Evolutionary conservation across 768 basidiomycete species (phyloP).

Genomic region (Suillus tomentosus): DNA sequence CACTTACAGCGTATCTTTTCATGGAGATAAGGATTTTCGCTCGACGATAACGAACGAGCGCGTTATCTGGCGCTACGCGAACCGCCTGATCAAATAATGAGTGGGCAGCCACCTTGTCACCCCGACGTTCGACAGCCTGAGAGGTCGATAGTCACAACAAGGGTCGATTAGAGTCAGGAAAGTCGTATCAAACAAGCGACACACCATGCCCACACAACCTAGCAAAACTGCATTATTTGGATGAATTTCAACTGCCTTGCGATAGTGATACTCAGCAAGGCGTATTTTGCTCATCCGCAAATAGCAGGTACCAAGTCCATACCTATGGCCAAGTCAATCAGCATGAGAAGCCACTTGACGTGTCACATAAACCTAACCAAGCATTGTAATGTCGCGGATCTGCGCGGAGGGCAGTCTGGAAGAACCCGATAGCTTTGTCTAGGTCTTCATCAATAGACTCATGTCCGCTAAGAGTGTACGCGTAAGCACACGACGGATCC

Average conservation of each 20-base stretch:
- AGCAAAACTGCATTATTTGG: slow-evolving; percentile 94
- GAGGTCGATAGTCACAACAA: slow-evolving; percentile 17
- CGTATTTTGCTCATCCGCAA: slow-evolving; percentile 91
- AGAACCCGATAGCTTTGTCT: slow-evolving; percentile 89
- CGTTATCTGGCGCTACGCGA: slow-evolving; percentile 79
- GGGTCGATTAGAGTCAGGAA: slow-evolving; percentile 13
- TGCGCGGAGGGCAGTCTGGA: slow-evolving; percentile 87
- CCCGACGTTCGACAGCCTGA: slow-evolving; percentile 88
- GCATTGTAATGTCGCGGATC: slow-evolving; percentile 97
- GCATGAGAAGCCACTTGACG: slow-evolving; percentile 11
- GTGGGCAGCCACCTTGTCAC: slow-evolving; percentile 75
- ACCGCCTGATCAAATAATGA: slow-evolving; percentile 82
- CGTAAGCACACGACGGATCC: slow-evolving; percentile 90
- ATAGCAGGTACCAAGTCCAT: slow-evolving; percentile 97
- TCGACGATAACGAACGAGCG: slow-evolving; percentile 91
- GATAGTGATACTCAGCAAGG: slow-evolving; percentile 95
- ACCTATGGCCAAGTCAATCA: slow-evolving; percentile 60
- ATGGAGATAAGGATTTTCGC: slow-evolving; percentile 88
- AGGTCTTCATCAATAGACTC: slow-evolving; percentile 96
- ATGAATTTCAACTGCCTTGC: slow-evolving; percentile 89
- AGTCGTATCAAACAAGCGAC: slow-evolving; percentile 39
- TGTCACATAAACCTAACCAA: slow-evolving; percentile 60
- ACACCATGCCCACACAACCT: slow-evolving; percentile 94
- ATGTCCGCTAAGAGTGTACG: slow-evolving; percentile 95
- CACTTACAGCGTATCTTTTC: slow-evolving; percentile 78